These are phyloP conservation scores for Phytophthora ohioensis DNA, from an alignment of 352 stramenopile genomes.

Conservation along the genomic window DNA sequence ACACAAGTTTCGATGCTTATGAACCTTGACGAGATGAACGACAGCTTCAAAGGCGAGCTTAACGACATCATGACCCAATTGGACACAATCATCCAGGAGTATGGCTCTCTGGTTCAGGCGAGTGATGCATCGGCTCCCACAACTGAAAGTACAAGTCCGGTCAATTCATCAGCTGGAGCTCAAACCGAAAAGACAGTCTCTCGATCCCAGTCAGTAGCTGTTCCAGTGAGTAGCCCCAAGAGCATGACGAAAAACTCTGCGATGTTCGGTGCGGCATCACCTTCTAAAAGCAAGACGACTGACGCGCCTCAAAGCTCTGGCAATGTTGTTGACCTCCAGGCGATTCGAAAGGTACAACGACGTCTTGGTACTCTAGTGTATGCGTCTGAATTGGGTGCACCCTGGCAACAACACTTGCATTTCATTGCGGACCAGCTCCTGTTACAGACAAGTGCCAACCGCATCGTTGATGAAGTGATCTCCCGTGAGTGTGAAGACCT, in stretches of 20 bases:
- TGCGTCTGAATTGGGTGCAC: constrained; percentile 64
- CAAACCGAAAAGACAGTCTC: constrained; percentile 7
- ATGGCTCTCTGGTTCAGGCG: constrained; percentile 18
- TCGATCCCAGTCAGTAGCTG: constrained; percentile 2
- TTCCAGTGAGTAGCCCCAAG: constrained; percentile 13
- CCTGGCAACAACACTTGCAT: constrained; percentile 62
- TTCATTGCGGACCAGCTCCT: constrained; percentile 62
- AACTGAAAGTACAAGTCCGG: neutral
- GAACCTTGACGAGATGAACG: constrained; percentile 57
- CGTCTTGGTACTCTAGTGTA: constrained; percentile 80
- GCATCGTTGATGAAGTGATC: constrained; percentile 73
- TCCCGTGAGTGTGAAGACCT: constrained; percentile 58
- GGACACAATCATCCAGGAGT: constrained; percentile 52
- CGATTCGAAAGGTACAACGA: constrained; percentile 84
- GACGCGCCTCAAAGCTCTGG: constrained; percentile 13
- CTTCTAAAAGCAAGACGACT: constrained; percentile 20
- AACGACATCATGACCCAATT: constrained; percentile 57
- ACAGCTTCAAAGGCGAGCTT: constrained; percentile 68
- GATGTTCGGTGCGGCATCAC: constrained; percentile 1
- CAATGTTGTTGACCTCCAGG: constrained; percentile 64
- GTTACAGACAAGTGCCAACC: constrained; percentile 73
- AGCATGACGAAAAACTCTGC: constrained; percentile 24
- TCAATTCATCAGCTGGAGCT: constrained; percentile 18
- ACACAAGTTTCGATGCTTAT: constrained; percentile 62
- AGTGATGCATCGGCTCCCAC: constrained; percentile 1